Evolutionary conservation across 2,329 filamentous ascomycete genomes (phyloP).

Genomic region (Truncatella angustata): DNA sequence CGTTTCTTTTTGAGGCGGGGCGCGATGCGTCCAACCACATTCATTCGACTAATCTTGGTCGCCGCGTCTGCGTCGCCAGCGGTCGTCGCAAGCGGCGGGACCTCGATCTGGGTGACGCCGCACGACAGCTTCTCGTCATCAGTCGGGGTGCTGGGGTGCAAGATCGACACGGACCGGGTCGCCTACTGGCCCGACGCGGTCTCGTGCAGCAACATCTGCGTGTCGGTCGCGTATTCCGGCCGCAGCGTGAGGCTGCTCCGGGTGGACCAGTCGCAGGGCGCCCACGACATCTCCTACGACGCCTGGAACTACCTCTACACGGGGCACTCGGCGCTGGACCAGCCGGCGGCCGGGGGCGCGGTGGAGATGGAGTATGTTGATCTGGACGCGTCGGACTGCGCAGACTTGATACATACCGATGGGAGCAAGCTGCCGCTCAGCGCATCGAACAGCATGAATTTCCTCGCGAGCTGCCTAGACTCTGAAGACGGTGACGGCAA

Average conservation of each 20-base stretch:
- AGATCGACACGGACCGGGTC: constrained; percentile 58
- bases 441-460: constrained; percentile 58
- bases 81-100: constrained; percentile 18
- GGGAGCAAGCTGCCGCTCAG: constrained; percentile 51
- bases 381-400: constrained; percentile 47
- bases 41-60: not conserved
- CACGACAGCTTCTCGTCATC: constrained; percentile 57
- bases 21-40: not conserved
- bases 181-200: constrained; percentile 57
- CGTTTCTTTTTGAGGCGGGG: not conserved
- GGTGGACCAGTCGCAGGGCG: constrained; percentile 54
- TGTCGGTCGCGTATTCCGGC: constrained; percentile 47
- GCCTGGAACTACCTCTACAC: constrained; percentile 59
- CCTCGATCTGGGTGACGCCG: constrained; percentile 45
- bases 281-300: constrained; percentile 58
- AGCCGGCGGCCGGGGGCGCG: constrained; percentile 48
- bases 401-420: constrained; percentile 46
- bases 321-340: constrained; percentile 44
- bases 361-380: constrained; percentile 50
- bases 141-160: constrained; percentile 58
- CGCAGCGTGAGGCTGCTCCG: constrained; percentile 56
- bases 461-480: constrained; percentile 43
- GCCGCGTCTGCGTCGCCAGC: not conserved
- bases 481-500: constrained; percentile 28
- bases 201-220: constrained; percentile 56